Evolutionary conservation across 805 yeast genomes (phyloP), one percentile per base, ranked within the genome.

Genomic region (Wickerhamomyces bisporus): DNA sequence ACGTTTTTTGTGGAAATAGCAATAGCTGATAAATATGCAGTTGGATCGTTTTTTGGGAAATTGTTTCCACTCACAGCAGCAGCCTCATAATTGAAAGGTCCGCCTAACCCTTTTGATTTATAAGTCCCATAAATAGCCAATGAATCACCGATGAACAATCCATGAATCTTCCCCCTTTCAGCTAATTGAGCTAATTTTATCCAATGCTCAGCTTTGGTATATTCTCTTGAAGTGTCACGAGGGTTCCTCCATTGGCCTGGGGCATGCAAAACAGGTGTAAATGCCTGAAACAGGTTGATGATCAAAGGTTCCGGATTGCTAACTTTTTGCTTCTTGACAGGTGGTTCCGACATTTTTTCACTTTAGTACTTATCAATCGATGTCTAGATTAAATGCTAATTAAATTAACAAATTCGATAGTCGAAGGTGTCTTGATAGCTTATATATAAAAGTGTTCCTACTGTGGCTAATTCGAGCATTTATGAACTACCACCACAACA

Each of bases 1-100:
- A 67, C 45, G 28, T 58, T 61, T 35, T 61, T 50, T 6, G 72
- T 67, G 4, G 61, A 68, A 3, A 66, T 60, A 9, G 71, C 68
- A 65, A 66, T 60, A 15, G 49, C 57, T 20, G 58, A 43, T 18
- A 61, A 52, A 17, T 55, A 52, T 17, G 62, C 61, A 41, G 61
- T 55, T 18, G 65, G 66, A 34, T 61, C 42, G 27, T 39, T 39
- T 33, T 39, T 39, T 17, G 42, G 42, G 26, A 39, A 39, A 26
- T 39, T 39, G 19, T 39, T 35, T 17, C 42, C 42, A 20, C 39
- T 31, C 26, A 27, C 35, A 9, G 39, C 42, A 14, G 65, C 65
- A 5, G 62, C 59, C 8, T 42, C 48, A 26, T 52, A 45, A 37
- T 61, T 62, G 7, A 45, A 39, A 3, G 67, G 65, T 9, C 70